Conservation (phyloP, 2,329 filamentous ascomycete genomes). For the Tolypocladium sp. region DNA sequence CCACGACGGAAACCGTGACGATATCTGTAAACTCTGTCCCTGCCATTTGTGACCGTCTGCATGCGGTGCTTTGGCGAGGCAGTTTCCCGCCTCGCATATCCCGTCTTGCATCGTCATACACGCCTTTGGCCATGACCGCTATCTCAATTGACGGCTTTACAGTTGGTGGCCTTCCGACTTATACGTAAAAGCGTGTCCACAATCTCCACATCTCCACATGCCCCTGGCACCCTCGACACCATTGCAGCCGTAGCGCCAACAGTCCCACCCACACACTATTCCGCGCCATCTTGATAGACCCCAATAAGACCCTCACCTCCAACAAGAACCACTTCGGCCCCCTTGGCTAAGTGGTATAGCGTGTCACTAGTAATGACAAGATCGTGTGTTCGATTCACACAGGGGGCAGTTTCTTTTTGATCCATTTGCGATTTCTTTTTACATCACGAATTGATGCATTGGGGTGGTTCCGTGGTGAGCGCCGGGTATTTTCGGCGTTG, state of each 20-base stretch:
- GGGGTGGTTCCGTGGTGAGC: too few relatives aligned
- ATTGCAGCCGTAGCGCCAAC: background rate
- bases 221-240: background rate
- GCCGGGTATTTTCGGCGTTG: too few relatives aligned
- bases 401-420: slow-evolving; percentile 15
- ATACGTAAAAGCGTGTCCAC: background rate
- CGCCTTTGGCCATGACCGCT: background rate
- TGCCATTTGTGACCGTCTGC: background rate
- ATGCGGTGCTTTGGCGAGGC: background rate
- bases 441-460: too few relatives aligned
- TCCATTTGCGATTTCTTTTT: too few relatives aligned
- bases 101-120: background rate
- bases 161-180: background rate
- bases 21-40: too few relatives aligned
- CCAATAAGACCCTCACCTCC: background rate
- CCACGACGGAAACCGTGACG: too few relatives aligned
- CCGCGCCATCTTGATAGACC: background rate
- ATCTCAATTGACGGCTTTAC: background rate
- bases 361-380: slow-evolving; percentile 27
- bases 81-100: background rate
- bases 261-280: background rate
- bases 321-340: slow-evolving; percentile 7
- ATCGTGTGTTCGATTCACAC: slow-evolving; percentile 24
- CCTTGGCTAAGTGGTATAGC: slow-evolving; percentile 26
- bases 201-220: background rate